These are phyloP conservation scores for Flaveria trinervia DNA, from an alignment of 129 eudicot genomes.

Conservation along the genomic window DNA sequence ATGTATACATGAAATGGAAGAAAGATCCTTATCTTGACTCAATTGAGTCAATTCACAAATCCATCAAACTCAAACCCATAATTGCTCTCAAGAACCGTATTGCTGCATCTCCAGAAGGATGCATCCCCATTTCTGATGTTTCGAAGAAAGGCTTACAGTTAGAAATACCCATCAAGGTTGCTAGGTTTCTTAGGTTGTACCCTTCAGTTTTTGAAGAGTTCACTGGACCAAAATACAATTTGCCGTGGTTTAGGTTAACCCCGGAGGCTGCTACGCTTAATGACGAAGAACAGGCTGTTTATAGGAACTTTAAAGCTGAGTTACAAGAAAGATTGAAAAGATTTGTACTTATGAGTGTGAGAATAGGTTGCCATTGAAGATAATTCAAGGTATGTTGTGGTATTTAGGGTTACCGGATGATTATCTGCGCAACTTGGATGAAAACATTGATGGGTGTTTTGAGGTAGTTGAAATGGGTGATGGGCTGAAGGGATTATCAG, in stretches of 20 bases:
- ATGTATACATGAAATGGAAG: constrained; percentile 89
- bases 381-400: constrained; percentile 73
- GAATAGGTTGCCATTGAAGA: constrained; percentile 68
- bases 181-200: constrained; percentile 62
- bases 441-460: constrained; percentile 53
- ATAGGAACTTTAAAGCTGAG: constrained; percentile 50
- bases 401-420: constrained; percentile 76
- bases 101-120: constrained; percentile 48
- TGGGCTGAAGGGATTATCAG: constrained; percentile 70
- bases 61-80: constrained; percentile 63
- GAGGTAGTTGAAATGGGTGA: constrained; percentile 68
- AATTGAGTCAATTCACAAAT: constrained; percentile 57
- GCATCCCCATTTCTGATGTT: constrained; percentile 74
- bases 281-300: constrained; percentile 56
- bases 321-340: constrained; percentile 57
- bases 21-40: constrained; percentile 67
- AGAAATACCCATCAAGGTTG: constrained; percentile 64
- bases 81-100: constrained; percentile 68
- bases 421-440: constrained; percentile 45
- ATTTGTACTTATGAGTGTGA: constrained; percentile 62
- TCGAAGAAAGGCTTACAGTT: constrained; percentile 64
- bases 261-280: constrained; percentile 51
- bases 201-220: constrained; percentile 83
- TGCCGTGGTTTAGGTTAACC: constrained; percentile 89
- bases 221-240: constrained; percentile 57